These are phyloP conservation scores for Sclerotiophoma versabilis DNA, from an alignment of 2,329 filamentous ascomycete genomes.

Conservation along the genomic window DNA sequence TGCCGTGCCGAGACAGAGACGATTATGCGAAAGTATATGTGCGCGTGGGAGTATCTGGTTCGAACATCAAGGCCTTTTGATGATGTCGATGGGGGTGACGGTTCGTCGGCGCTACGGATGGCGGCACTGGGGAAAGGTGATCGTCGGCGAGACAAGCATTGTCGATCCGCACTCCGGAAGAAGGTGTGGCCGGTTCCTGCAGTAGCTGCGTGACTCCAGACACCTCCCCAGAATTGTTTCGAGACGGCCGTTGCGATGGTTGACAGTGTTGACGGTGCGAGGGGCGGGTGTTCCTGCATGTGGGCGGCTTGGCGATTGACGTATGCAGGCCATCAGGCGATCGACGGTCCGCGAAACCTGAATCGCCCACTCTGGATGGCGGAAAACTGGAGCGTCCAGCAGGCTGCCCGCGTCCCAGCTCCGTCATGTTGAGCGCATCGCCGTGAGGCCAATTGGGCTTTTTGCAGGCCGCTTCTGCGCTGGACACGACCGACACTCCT, in stretches of 20 bases:
- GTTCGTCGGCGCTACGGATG: constrained; percentile 1
- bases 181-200: constrained; percentile 1
- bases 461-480: constrained; percentile 7
- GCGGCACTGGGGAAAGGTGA: constrained; percentile 5
- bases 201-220: not conserved
- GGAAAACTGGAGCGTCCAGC: constrained; percentile 5
- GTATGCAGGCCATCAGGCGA: constrained; percentile 2
- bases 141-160: constrained; percentile 1
- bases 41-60: too few relatives aligned
- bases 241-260: not conserved
- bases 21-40: too few relatives aligned
- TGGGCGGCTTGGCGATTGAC: constrained; percentile 8
- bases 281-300: constrained; percentile 15
- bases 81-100: not conserved
- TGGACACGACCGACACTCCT: constrained; percentile 1
- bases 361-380: constrained; percentile 3
- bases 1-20: too few relatives aligned
- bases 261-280: not conserved
- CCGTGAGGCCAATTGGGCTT: constrained; percentile 25
- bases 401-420: not conserved
- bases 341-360: constrained; percentile 11
- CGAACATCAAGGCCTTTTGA: too few relatives aligned
- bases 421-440: constrained; percentile 41
- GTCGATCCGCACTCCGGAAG: constrained; percentile 4
- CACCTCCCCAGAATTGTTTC: not conserved